Evolutionary conservation across 176 grass and related monocot genomes (phyloP).

Genomic region (Musa itinerans): DNA sequence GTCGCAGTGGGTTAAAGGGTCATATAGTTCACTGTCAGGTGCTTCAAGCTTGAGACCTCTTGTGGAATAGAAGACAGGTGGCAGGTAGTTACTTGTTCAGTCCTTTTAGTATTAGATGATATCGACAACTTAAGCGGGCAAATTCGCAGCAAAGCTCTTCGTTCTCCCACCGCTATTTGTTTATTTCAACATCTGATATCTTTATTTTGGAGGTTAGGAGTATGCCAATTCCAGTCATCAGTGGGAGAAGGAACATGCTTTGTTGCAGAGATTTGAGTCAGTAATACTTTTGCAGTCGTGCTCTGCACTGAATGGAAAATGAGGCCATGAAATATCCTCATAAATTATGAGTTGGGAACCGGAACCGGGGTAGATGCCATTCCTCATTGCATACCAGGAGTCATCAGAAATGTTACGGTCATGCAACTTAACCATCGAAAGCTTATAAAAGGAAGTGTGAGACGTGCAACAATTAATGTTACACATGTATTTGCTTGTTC

Average conservation of each 20-base stretch:
- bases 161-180: neutral
- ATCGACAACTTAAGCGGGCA: neutral
- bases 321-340: neutral
- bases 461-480: neutral
- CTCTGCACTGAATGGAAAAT: neutral
- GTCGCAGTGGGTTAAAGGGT: slow-evolving; percentile 47
- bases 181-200: neutral
- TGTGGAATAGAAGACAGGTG: neutral
- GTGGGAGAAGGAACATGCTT: slow-evolving; percentile 13
- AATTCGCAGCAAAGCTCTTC: neutral
- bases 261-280: neutral
- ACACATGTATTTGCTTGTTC: neutral
- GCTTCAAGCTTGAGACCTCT: slow-evolving; percentile 42
- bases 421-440: neutral
- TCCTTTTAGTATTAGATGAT: neutral
- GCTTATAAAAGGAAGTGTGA: neutral
- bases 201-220: neutral
- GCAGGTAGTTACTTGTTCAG: neutral
- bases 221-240: neutral
- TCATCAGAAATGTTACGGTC: neutral
- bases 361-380: neutral
- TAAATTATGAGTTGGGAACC: neutral
- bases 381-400: neutral
- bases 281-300: neutral
- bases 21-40: slow-evolving; percentile 88